Percentiles rank a stretch among this genome's conserved stretches.
Evolutionary conservation across 139 green algal genomes (phyloP).

Genomic region (Choricystis sp.): DNA sequence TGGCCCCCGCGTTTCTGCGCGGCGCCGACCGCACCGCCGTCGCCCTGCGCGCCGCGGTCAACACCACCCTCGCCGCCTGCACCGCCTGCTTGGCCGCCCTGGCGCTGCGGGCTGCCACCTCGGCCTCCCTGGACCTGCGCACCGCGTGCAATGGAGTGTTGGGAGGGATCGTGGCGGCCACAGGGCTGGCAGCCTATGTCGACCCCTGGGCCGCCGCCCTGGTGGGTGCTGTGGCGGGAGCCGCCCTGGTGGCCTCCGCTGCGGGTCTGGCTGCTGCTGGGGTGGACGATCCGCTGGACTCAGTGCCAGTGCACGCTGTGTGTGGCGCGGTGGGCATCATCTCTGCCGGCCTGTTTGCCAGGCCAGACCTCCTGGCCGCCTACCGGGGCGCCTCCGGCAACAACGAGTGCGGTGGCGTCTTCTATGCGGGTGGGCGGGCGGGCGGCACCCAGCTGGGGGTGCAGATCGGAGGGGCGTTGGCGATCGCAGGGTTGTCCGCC

Average conservation of each 20-base stretch:
- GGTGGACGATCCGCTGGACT: conserved; percentile 55
- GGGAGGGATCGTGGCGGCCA: conserved; percentile 38
- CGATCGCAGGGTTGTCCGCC: conserved; percentile 10
- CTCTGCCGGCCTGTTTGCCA: conserved; percentile 11
- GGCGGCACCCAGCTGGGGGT: conserved; percentile 15
- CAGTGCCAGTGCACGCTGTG: conserved; percentile 34
- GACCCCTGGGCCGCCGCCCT: conserved; percentile 30
- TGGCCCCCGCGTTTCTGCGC: conserved; percentile 22
- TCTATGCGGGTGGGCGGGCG: conserved; percentile 10
- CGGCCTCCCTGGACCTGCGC: conserved; percentile 16
- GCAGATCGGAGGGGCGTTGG: conserved; percentile 11
- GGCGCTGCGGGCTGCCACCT: conserved; percentile 15
- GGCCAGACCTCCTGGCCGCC: conserved; percentile 1
- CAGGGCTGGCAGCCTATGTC: conserved; percentile 23
- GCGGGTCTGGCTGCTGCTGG: conserved; percentile 22
- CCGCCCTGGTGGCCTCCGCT: conserved; percentile 14
- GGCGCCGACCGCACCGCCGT: conserved; percentile 6
- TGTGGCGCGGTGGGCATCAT: conserved; percentile 31
- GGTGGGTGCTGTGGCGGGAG: conserved; percentile 22
- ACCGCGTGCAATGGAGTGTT: conserved; percentile 34
- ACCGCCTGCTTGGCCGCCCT: conserved; percentile 37
- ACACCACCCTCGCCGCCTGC: conserved; percentile 46
- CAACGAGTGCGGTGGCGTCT: conserved; percentile 7
- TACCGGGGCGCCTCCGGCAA: conserved; percentile 1
- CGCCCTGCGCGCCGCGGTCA: conserved; percentile 31